These are phyloP conservation scores for Picea abies DNA, from an alignment of 83 land plant species.

Conservation along the genomic window DNA sequence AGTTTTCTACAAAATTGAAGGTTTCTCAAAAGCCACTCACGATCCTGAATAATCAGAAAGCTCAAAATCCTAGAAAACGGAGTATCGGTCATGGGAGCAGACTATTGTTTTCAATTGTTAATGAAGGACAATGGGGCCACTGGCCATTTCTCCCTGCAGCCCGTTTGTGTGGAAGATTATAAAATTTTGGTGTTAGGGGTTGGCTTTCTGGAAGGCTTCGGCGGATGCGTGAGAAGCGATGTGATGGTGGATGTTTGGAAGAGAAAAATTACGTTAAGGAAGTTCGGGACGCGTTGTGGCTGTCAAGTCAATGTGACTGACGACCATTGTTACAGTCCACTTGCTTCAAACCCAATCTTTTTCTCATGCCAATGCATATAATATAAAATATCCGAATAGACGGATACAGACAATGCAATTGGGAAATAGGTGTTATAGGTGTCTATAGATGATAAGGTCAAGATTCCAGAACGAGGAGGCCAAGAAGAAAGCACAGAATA, in stretches of 20 bases:
- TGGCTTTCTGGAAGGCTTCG: not conserved
- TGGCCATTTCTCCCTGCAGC: too few relatives aligned
- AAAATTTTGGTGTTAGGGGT: too few relatives aligned
- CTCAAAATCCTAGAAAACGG: too few relatives aligned
- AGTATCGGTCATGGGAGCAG: too few relatives aligned
- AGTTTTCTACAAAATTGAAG: too few relatives aligned
- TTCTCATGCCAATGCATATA: not conserved
- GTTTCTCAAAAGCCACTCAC: too few relatives aligned
- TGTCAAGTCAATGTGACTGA: constrained; percentile 1
- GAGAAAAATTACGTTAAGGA: not conserved
- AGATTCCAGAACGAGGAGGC: constrained; percentile 14
- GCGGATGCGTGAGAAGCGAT: not conserved
- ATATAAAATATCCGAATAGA: too few relatives aligned
- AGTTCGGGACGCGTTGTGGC: not conserved
- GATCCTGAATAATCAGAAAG: too few relatives aligned
- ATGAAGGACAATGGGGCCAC: too few relatives aligned
- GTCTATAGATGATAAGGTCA: not conserved
- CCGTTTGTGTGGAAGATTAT: too few relatives aligned
- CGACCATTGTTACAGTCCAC: constrained; percentile 13
- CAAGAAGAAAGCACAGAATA: not conserved
- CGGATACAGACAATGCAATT: not conserved
- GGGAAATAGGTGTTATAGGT: not conserved
- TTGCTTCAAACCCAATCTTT: not conserved
- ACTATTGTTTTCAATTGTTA: too few relatives aligned
- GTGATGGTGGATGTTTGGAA: not conserved